Percentiles rank a stretch among this genome's conserved stretches.
These are phyloP conservation scores for Ophiosphaerella korrae DNA, from an alignment of 2,329 filamentous ascomycete genomes.

Conservation along the genomic window DNA sequence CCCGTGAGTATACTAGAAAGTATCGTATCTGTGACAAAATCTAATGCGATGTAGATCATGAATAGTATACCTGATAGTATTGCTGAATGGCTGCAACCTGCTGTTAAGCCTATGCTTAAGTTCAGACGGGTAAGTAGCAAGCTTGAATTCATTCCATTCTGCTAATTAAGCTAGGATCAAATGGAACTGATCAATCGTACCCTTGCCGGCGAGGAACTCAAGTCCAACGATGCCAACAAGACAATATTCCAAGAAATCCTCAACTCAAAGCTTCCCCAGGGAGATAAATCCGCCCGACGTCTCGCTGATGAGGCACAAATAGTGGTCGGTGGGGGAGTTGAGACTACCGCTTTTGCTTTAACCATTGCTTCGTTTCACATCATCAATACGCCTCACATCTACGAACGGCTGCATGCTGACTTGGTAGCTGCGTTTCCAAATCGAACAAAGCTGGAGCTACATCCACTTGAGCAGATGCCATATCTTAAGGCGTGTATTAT, in stretches of 20 bases:
- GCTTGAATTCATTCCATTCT: neutral
- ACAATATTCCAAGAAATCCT: slow-evolving; percentile 45
- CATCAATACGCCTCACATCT: slow-evolving; percentile 37
- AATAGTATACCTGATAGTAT: slow-evolving; percentile 38
- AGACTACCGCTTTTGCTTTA: slow-evolving; percentile 45
- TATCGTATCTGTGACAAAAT: neutral
- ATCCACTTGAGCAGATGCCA: slow-evolving; percentile 30
- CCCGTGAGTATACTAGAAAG: slow-evolving; percentile 25
- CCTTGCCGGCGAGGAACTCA: slow-evolving; percentile 33
- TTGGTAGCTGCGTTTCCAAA: slow-evolving; percentile 38
- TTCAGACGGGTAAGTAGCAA: slow-evolving; percentile 34
- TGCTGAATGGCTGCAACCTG: slow-evolving; percentile 38
- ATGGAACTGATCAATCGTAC: slow-evolving; percentile 31
- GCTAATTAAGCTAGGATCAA: slow-evolving; percentile 22
- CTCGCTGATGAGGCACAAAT: slow-evolving; percentile 48
- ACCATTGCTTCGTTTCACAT: slow-evolving; percentile 40
- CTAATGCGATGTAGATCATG: slow-evolving; percentile 29
- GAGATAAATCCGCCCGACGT: slow-evolving; percentile 46
- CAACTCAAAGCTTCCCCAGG: slow-evolving; percentile 30
- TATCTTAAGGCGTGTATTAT: slow-evolving; percentile 33
- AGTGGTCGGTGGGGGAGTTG: slow-evolving; percentile 47
- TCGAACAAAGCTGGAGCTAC: slow-evolving; percentile 26
- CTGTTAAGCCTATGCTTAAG: slow-evolving; percentile 35
- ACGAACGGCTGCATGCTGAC: slow-evolving; percentile 36
- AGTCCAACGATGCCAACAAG: slow-evolving; percentile 39